A percentile compares a stretch with the other conserved stretches of the same genome.
These are phyloP conservation scores for Fusarium nisikadoi DNA, from an alignment of 2,329 filamentous ascomycete genomes.

Conservation along the genomic window DNA sequence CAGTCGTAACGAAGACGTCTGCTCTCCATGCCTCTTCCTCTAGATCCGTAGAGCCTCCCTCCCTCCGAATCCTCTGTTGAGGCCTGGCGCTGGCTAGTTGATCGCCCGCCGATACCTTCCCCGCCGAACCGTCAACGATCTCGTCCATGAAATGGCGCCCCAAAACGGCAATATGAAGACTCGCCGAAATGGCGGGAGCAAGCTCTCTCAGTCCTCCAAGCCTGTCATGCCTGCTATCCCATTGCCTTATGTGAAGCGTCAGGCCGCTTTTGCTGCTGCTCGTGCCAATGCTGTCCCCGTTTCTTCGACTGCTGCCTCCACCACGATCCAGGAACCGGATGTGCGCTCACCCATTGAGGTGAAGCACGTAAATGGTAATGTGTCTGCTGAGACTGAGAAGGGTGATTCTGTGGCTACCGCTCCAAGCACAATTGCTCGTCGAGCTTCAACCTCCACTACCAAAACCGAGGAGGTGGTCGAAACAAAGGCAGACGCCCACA, in stretches of 20 bases:
- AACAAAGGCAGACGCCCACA: slow-evolving; percentile 18
- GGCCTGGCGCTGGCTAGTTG: slow-evolving; percentile 42
- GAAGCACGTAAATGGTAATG: slow-evolving; percentile 38
- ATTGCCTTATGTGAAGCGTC: slow-evolving; percentile 53
- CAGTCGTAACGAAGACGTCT: slow-evolving; percentile 24
- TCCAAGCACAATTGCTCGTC: slow-evolving; percentile 18
- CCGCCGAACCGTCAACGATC: slow-evolving; percentile 37
- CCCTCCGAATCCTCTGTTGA: slow-evolving; percentile 36
- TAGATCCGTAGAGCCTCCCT: slow-evolving; percentile 46
- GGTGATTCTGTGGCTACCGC: slow-evolving; percentile 3
- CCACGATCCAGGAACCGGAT: slow-evolving; percentile 16
- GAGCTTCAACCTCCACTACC: slow-evolving; percentile 15
- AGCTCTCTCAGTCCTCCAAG: slow-evolving; percentile 47
- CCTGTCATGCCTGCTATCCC: slow-evolving; percentile 54
- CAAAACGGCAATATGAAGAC: slow-evolving; percentile 47
- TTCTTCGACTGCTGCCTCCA: slow-evolving; percentile 18
- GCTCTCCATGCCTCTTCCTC: slow-evolving; percentile 49
- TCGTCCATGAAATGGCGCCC: slow-evolving; percentile 48
- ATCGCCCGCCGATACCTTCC: slow-evolving; percentile 40
- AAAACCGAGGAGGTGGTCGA: slow-evolving; percentile 23
- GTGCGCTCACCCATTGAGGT: slow-evolving; percentile 20
- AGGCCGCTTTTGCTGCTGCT: slow-evolving; percentile 49
- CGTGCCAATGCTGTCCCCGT: slow-evolving; percentile 38
- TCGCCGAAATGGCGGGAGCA: slow-evolving; percentile 46
- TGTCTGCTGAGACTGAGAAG: slow-evolving; percentile 11